These are phyloP conservation scores for Apophysomyces elegans DNA, from an alignment of 371 early-diverging fungal genomes.

Conservation along the genomic window DNA sequence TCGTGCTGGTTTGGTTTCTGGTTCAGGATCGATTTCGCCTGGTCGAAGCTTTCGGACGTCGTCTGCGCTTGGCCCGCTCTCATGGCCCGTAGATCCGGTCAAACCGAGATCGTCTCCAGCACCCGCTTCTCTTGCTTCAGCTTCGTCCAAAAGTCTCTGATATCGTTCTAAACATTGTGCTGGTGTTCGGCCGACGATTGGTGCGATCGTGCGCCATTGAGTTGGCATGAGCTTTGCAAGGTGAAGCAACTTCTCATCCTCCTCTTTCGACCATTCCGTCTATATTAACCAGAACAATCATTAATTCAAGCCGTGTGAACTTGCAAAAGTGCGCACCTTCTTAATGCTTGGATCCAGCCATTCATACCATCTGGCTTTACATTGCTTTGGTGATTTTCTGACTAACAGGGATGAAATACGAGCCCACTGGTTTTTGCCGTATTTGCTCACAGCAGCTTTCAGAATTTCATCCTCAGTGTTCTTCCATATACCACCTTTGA, in stretches of 20 bases:
- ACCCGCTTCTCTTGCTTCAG: slow-evolving; percentile 74
- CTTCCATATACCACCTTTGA: slow-evolving; percentile 85
- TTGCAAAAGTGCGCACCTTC: slow-evolving; percentile 59
- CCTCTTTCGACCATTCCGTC: slow-evolving; percentile 98
- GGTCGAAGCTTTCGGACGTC: slow-evolving; percentile 85
- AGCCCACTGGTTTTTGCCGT: slow-evolving; percentile 99
- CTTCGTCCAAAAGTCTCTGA: slow-evolving; percentile 94
- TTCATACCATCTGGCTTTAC: slow-evolving; percentile 99
- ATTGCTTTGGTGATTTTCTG: slow-evolving; percentile 96
- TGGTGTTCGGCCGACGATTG: slow-evolving; percentile 97
- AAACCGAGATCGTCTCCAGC: slow-evolving; percentile 68
- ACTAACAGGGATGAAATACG: slow-evolving; percentile 95
- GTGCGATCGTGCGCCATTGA: slow-evolving; percentile 98
- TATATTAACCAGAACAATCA: slow-evolving; percentile 21
- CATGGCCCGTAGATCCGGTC: slow-evolving; percentile 66
- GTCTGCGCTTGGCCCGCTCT: slow-evolving; percentile 79
- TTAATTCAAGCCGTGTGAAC: not conserved
- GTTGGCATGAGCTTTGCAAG: slow-evolving; percentile 98
- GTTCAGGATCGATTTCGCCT: slow-evolving; percentile 97
- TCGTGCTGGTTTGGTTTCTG: slow-evolving; percentile 95
- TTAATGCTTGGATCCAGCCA: slow-evolving; percentile 98
- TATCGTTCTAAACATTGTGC: slow-evolving; percentile 98
- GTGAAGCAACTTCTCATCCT: slow-evolving; percentile 97
- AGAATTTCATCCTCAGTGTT: slow-evolving; percentile 97
- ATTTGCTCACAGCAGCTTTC: slow-evolving; percentile 97